phyloP scores from a whole-genome alignment of 1,139 yeast genomes.

The Hansenula sp. region DNA sequence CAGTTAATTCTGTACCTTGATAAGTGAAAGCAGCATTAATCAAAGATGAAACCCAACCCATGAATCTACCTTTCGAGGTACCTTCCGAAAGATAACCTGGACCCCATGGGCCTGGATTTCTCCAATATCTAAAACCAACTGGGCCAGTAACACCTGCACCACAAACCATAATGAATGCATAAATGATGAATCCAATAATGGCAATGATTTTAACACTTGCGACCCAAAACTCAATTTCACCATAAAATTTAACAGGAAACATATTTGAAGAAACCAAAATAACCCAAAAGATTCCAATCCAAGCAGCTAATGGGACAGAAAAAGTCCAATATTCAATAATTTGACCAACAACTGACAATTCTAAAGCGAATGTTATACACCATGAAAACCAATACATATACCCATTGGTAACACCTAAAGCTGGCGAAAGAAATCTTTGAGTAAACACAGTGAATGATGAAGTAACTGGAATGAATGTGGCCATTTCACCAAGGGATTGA shows the following conservation, averaged over 20 bases:
- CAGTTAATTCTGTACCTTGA: conserved; percentile 73
- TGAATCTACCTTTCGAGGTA: conserved; percentile 47
- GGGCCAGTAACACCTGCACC: conserved; percentile 72
- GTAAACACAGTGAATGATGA: conserved; percentile 61
- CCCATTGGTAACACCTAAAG: conserved; percentile 78
- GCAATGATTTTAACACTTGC: conserved; percentile 68
- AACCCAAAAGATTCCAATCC: conserved; percentile 61
- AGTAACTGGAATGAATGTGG: conserved; percentile 68
- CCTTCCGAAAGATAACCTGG: conserved; percentile 44
- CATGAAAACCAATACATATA: conserved; percentile 86
- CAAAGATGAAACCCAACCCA: conserved; percentile 58
- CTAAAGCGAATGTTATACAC: conserved; percentile 83
- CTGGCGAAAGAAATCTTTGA: conserved; percentile 62
- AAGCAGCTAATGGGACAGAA: conserved; percentile 61
- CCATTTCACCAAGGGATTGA: conserved; percentile 76
- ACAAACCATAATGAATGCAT: conserved; percentile 66
- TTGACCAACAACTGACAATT: conserved; percentile 76
- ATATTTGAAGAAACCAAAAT: conserved; percentile 43
- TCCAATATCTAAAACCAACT: conserved; percentile 75
- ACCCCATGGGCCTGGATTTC: conserved; percentile 55
- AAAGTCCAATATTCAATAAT: conserved; percentile 73
- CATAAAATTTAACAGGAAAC: conserved; percentile 61
- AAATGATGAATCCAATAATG: conserved; percentile 65
- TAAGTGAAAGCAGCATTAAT: conserved; percentile 76
- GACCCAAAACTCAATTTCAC: conserved; percentile 68